These are phyloP conservation scores for Simplicillium sp. DNA, from an alignment of 2,329 filamentous ascomycete species.

Conservation along the genomic window DNA sequence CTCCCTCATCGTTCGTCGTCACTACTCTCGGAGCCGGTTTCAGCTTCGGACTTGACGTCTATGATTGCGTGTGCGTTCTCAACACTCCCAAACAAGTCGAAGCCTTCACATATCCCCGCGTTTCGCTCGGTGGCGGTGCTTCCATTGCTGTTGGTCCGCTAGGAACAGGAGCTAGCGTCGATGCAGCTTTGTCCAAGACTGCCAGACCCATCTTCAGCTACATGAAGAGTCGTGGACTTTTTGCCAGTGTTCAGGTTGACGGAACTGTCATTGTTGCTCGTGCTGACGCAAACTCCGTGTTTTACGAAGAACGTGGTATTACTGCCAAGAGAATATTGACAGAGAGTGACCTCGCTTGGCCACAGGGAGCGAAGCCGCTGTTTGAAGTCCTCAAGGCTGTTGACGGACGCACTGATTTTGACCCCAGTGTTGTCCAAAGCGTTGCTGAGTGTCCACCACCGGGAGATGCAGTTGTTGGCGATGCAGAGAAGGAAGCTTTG, in stretches of 20 bases:
- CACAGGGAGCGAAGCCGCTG: conserved; percentile 24
- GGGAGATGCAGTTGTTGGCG: conserved; percentile 10
- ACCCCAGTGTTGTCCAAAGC: conserved; percentile 16
- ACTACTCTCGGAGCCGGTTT: conserved; percentile 64
- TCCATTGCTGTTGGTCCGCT: conserved; percentile 51
- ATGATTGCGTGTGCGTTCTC: conserved; percentile 68
- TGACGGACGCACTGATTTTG: conserved; percentile 19
- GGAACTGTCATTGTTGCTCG: conserved; percentile 70
- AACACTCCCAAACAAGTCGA: conserved; percentile 59
- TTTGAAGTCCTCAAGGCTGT: conserved; percentile 28
- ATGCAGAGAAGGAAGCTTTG: conserved; percentile 20
- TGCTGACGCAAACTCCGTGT: conserved; percentile 67
- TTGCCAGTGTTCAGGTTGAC: conserved; percentile 71
- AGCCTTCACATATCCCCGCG: conserved; percentile 56
- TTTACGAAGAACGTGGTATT: conserved; percentile 54
- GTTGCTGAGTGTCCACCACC: conserved; percentile 13
- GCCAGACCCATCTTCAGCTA: conserved; percentile 66
- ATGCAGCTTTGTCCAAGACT: conserved; percentile 19
- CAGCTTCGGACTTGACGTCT: conserved; percentile 63
- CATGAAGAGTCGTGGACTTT: conserved; percentile 71
- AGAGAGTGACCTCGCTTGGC: conserved; percentile 27
- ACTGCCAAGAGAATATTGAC: conserved; percentile 23
- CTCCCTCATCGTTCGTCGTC: conserved; percentile 62
- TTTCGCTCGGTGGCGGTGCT: conserved; percentile 62
- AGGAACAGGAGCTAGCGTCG: conserved; percentile 53